These are phyloP conservation scores for Paraleonurus japonicus DNA, from an alignment of 257 asterid species.

Conservation along the genomic window DNA sequence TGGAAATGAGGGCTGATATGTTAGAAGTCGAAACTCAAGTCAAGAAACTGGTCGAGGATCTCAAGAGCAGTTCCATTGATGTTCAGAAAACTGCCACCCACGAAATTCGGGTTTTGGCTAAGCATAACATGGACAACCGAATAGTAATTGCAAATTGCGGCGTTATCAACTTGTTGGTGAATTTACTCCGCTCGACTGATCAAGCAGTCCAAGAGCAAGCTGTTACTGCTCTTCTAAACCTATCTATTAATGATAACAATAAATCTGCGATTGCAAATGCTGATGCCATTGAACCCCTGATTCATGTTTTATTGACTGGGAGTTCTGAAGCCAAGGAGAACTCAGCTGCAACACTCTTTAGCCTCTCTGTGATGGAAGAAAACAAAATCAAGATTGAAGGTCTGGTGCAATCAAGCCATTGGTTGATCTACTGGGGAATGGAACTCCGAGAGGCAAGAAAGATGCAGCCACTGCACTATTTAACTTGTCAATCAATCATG, in stretches of 20 bases:
- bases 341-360: slow-evolving; percentile 84
- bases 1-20: slow-evolving; percentile 69
- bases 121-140: slow-evolving; percentile 73
- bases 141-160: slow-evolving; percentile 66
- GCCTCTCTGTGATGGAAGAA: slow-evolving; percentile 80
- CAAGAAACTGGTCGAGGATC: slow-evolving; percentile 62
- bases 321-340: slow-evolving; percentile 82
- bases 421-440: slow-evolving; percentile 76
- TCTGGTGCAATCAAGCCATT: slow-evolving; percentile 79
- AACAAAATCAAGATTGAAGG: slow-evolving; percentile 68
- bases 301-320: slow-evolving; percentile 78
- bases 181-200: slow-evolving; percentile 58
- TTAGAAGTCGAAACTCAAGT: slow-evolving; percentile 66
- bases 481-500: slow-evolving; percentile 65
- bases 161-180: slow-evolving; percentile 54
- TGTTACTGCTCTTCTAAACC: slow-evolving; percentile 85
- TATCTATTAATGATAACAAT: slow-evolving; percentile 74
- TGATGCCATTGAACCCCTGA: slow-evolving; percentile 74
- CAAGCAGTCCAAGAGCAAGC: slow-evolving; percentile 60
- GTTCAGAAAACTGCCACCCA: slow-evolving; percentile 57
- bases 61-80: slow-evolving; percentile 54
- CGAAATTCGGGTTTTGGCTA: slow-evolving; percentile 70
- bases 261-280: slow-evolving; percentile 76
- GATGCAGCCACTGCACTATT: slow-evolving; percentile 77
- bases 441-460: slow-evolving; percentile 88